phyloP scores from a whole-genome alignment of 768 basidiomycete genomes.

The Symmetrospora coprosmae region DNA sequence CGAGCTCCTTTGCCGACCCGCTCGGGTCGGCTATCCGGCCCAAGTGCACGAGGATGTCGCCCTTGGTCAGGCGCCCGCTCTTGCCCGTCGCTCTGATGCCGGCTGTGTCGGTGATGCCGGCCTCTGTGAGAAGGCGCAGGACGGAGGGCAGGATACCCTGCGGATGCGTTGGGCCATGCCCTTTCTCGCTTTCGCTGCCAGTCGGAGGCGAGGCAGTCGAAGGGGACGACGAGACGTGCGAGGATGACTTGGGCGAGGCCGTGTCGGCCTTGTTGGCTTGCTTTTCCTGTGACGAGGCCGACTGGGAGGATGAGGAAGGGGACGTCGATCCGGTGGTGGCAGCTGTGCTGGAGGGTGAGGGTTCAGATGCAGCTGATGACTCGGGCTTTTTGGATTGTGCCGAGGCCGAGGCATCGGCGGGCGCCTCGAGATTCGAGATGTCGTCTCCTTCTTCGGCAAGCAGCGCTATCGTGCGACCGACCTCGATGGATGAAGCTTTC shows the following conservation, averaged over 20 bases:
- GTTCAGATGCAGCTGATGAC: not conserved
- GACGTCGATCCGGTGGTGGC: not conserved
- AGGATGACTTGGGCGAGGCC: constrained; percentile 19
- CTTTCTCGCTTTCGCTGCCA: constrained; percentile 27
- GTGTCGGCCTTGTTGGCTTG: constrained; percentile 25
- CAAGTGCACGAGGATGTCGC: constrained; percentile 73
- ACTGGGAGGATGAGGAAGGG: not conserved
- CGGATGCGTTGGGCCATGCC: constrained; percentile 30
- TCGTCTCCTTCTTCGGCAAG: constrained; percentile 94
- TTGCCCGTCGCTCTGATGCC: constrained; percentile 75
- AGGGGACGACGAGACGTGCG: constrained; percentile 34
- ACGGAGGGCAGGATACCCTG: constrained; percentile 75
- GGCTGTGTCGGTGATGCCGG: constrained; percentile 48
- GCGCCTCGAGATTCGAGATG: constrained; percentile 60
- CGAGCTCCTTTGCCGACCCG: constrained; percentile 38
- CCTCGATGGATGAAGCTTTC: constrained; percentile 67
- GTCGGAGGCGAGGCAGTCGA: constrained; percentile 33
- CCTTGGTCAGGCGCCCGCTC: constrained; percentile 88
- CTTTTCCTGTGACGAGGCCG: constrained; percentile 42
- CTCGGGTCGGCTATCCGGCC: constrained; percentile 66
- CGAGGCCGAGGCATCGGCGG: constrained; percentile 32
- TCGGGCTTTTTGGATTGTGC: constrained; percentile 19
- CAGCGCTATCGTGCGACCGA: constrained; percentile 79
- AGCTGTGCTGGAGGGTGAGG: constrained; percentile 5
- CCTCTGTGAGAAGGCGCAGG: constrained; percentile 56